Evolutionary conservation across 768 basidiomycete species (phyloP).

Genomic region (Boletus vinaceobasis): DNA sequence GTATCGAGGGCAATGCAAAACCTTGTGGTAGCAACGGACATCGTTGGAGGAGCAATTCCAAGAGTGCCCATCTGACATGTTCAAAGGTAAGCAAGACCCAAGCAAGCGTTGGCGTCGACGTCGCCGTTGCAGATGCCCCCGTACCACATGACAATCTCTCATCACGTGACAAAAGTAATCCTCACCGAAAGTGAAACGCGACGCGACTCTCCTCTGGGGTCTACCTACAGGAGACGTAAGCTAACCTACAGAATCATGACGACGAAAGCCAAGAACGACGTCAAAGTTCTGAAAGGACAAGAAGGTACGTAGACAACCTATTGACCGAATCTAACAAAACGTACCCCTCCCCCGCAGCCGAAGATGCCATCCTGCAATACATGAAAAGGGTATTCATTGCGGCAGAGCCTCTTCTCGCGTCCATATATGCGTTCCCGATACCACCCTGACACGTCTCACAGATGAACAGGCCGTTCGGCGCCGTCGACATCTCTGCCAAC

Average conservation of each 20-base stretch:
- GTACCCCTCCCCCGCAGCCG: conserved; percentile 42
- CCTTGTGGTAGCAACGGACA: too few relatives aligned
- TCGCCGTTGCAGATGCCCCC: neutral
- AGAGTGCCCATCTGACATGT: too few relatives aligned
- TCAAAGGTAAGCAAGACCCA: too few relatives aligned
- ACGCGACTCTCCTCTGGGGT: neutral
- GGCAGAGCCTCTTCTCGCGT: neutral
- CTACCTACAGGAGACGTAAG: neutral
- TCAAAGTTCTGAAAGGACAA: conserved; percentile 69
- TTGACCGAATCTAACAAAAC: neutral
- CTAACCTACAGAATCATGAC: conserved; percentile 26
- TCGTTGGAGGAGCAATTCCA: too few relatives aligned
- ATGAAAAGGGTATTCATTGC: conserved; percentile 60
- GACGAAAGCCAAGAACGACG: conserved; percentile 52
- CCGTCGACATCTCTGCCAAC: conserved; percentile 89
- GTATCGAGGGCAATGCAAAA: too few relatives aligned
- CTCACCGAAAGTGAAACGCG: neutral
- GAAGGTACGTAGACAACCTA: conserved; percentile 44
- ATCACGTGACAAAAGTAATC: neutral
- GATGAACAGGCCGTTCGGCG: conserved; percentile 95
- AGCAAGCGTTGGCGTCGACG: too few relatives aligned
- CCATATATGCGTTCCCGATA: conserved; percentile 6
- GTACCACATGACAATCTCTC: neutral
- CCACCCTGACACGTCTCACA: conserved; percentile 25
- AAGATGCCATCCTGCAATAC: conserved; percentile 75